Evolutionary conservation across 331 rosid genomes (phyloP).

Genomic region (Dryas integrifolia): DNA sequence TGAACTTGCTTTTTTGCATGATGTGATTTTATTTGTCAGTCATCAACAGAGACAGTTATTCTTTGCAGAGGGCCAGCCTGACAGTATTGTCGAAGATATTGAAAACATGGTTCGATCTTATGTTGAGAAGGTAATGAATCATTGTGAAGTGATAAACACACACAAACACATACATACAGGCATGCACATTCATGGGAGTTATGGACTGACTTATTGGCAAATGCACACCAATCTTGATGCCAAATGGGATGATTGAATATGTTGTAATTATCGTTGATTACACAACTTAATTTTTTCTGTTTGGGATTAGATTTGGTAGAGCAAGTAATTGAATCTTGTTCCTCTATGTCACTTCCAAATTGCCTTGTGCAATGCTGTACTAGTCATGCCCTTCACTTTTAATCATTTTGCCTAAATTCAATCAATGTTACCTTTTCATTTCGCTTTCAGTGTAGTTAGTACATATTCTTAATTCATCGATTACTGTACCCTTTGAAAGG

Average conservation of each 20-base stretch:
- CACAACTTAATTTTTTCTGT: not conserved
- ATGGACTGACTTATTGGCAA: not conserved
- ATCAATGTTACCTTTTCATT: too few species aligned
- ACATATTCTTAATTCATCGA: too few species aligned
- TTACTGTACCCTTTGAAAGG: too few species aligned
- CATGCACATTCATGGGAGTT: not conserved
- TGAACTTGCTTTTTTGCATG: constrained; percentile 11
- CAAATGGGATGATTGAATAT: not conserved
- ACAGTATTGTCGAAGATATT: constrained; percentile 78
- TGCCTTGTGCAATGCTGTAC: not conserved
- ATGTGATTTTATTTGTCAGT: constrained; percentile 11
- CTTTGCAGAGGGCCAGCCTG: constrained; percentile 86
- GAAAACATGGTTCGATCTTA: constrained; percentile 85
- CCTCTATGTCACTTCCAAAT: not conserved
- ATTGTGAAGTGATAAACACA: not conserved
- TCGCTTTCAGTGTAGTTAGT: too few species aligned
- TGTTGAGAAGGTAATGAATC: constrained; percentile 69
- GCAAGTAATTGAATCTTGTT: not conserved
- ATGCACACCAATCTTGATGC: not conserved
- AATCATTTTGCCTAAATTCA: not conserved
- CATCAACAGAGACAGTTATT: constrained; percentile 10
- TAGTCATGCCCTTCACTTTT: not conserved
- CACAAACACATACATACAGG: not conserved
- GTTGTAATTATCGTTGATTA: not conserved
- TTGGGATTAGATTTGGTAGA: not conserved